Evolutionary conservation across 257 asterid genomes (phyloP).

Genomic region (Capsicum chinense): DNA sequence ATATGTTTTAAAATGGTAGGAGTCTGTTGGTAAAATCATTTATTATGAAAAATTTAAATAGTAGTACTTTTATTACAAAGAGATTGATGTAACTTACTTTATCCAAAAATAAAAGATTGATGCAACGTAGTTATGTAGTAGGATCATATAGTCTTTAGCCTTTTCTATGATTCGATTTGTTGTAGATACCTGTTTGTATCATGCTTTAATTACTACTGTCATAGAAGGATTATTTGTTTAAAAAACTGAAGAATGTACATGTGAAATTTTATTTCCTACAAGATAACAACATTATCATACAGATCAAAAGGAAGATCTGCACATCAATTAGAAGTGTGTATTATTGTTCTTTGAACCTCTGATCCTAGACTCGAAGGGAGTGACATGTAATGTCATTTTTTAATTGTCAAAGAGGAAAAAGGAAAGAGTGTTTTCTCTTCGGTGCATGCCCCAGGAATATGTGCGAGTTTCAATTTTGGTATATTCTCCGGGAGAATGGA

Average conservation of each 20-base stretch:
- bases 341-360: too few relatives aligned
- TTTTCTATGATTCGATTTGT: slow-evolving; percentile 17
- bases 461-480: too few relatives aligned
- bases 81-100: too few relatives aligned
- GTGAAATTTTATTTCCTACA: neutral
- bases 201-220: neutral
- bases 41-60: neutral
- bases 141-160: neutral
- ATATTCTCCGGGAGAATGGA: too few relatives aligned
- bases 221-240: neutral
- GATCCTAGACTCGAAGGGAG: too few relatives aligned
- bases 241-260: neutral
- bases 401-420: too few relatives aligned
- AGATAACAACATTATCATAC: neutral
- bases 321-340: too few relatives aligned
- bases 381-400: too few relatives aligned
- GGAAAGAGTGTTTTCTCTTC: too few relatives aligned
- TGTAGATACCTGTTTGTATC: neutral
- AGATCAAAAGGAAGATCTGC: neutral
- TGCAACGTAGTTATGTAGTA: neutral
- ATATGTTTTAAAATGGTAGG: neutral
- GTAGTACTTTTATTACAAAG: neutral
- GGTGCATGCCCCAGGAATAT: too few relatives aligned
- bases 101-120: neutral
- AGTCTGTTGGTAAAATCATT: slow-evolving; percentile 9